Evolutionary conservation across 1,139 yeast genomes (phyloP).

Genomic region (Kazachstania sp.): DNA sequence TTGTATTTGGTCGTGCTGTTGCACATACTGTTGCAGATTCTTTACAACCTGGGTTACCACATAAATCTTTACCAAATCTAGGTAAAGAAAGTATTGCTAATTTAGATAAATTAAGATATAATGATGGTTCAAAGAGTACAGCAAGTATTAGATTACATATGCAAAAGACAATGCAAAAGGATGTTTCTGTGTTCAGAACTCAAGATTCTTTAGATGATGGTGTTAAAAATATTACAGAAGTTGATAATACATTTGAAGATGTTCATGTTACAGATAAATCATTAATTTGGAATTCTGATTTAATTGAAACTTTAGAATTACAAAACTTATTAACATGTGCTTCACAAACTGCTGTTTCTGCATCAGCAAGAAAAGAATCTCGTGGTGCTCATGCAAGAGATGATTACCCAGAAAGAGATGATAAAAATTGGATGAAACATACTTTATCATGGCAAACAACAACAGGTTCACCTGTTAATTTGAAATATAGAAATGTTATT

Average conservation of each 20-base stretch:
- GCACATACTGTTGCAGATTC: constrained; percentile 83
- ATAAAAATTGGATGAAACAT: constrained; percentile 96
- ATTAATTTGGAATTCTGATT: constrained; percentile 97
- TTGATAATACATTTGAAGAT: constrained; percentile 64
- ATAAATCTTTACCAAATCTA: constrained; percentile 69
- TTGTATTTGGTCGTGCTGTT: constrained; percentile 97
- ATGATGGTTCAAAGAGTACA: constrained; percentile 71
- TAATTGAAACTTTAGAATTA: constrained; percentile 91
- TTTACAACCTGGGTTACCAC: constrained; percentile 83
- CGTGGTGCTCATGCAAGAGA: constrained; percentile 99
- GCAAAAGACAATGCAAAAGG: constrained; percentile 96
- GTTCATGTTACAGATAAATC: constrained; percentile 91
- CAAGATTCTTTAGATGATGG: constrained; percentile 90
- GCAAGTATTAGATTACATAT: constrained; percentile 83
- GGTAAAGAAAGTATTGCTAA: constrained; percentile 87
- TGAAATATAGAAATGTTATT: constrained; percentile 84
- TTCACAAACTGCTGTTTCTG: constrained; percentile 88
- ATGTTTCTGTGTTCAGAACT: constrained; percentile 93
- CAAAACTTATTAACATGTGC: constrained; percentile 98
- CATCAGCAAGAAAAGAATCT: constrained; percentile 92
- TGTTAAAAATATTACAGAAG: constrained; percentile 66
- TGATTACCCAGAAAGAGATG: constrained; percentile 94
- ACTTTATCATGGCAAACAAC: constrained; percentile 82
- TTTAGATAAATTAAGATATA: constrained; percentile 81
- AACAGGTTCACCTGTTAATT: constrained; percentile 61